These are phyloP conservation scores for Saposhnikovia divaricata DNA, from an alignment of 129 eudicot species.

Conservation along the genomic window DNA sequence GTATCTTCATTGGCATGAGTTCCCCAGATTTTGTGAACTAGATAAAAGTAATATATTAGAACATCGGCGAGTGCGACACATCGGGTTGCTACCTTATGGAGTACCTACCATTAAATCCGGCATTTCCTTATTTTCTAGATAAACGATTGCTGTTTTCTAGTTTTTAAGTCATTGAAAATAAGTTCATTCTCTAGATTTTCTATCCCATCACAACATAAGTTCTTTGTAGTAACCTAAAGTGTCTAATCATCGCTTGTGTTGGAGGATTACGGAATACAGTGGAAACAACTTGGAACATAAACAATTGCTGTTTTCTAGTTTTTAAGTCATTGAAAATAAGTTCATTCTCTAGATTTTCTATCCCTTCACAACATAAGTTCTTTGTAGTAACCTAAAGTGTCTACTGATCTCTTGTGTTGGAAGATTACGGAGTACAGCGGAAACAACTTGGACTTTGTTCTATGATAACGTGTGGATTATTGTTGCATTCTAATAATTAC, in stretches of 20 bases:
- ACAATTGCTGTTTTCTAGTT: neutral
- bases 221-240: too few species aligned
- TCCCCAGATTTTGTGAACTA: neutral
- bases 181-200: too few species aligned
- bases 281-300: too few species aligned
- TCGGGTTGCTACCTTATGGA: neutral
- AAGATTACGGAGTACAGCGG: too few species aligned
- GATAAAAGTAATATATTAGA: neutral
- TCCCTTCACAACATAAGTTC: neutral
- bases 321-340: neutral
- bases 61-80: neutral
- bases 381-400: too few species aligned
- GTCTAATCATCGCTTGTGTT: too few species aligned
- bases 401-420: too few species aligned
- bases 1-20: neutral
- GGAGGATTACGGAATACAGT: too few species aligned
- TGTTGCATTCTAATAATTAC: neutral
- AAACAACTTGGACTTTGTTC: too few species aligned
- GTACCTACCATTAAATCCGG: neutral
- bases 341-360: neutral
- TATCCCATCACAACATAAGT: neutral
- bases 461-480: too few species aligned
- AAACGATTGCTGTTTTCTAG: neutral
- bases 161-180: neutral
- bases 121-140: too few species aligned